Evolutionary conservation across 495 filamentous ascomycete genomes (phyloP).

Genomic region (Penicillium malachiteum): DNA sequence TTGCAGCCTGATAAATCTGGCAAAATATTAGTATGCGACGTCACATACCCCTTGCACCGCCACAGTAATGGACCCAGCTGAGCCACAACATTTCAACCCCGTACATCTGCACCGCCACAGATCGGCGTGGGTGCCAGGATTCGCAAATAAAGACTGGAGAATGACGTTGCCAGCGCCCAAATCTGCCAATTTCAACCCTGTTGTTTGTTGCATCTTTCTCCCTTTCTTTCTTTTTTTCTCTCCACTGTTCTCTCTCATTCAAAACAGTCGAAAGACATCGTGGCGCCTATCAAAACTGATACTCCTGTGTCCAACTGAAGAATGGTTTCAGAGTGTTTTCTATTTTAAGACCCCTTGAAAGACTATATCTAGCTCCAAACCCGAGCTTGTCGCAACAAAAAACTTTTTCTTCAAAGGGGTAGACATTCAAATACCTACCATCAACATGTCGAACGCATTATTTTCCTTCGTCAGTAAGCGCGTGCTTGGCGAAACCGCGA

Average conservation of each 20-base stretch:
- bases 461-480: slow-evolving; percentile 61
- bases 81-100: too few relatives aligned
- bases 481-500: slow-evolving; percentile 62
- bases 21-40: background rate
- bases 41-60: background rate
- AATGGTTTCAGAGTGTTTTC: slow-evolving; percentile 5
- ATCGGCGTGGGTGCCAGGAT: background rate
- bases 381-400: slow-evolving; percentile 10
- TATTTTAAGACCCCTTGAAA: slow-evolving; percentile 22
- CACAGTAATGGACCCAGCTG: background rate
- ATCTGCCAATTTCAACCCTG: background rate
- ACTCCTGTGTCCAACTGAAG: slow-evolving; percentile 4
- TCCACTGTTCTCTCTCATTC: slow-evolving; percentile 1
- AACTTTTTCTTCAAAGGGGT: background rate
- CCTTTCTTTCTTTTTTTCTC: background rate
- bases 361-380: slow-evolving; percentile 13
- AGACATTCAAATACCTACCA: background rate
- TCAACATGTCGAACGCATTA: slow-evolving; percentile 51
- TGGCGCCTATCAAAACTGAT: slow-evolving; percentile 19
- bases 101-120: background rate
- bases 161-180: slow-evolving; percentile 4
- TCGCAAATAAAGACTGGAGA: slow-evolving; percentile 1
- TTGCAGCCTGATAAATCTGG: background rate
- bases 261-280: background rate
- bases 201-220: background rate